Base-by-base conservation (phyloP, 306 rosid genomes). In the Senna siamea region DNA sequence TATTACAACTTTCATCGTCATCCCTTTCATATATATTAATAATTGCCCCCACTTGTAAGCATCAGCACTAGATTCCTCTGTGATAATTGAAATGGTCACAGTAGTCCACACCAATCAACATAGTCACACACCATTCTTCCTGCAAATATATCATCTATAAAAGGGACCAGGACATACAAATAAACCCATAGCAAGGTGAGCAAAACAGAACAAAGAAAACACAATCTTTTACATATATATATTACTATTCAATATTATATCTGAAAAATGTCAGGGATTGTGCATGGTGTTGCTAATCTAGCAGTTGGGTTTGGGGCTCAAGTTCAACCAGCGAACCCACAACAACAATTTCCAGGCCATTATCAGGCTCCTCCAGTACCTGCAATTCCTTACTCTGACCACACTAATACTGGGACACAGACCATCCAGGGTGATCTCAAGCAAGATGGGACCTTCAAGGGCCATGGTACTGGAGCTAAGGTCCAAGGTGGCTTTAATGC, bases 371-470 rank as follows among this genome's bases (percentile, higher is more conserved):
- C 40, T 4, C 40, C 40, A 37, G 40, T 37, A 4, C 40, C 40
- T 4, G 3, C 8, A 37, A 0, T 7, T 4, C 40, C 40, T 7
- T 7, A 37, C 8, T 2, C 1, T 37, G 1, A 37, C 15, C 64
- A 58, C 20, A 58, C 18, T 15, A 58, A 58, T 30, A 26, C 64
- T 2, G 64, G 64, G 0, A 58, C 64, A 2, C 19, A 58, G 9
- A 13, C 64, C 64, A 30, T 58, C 17, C 64, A 58, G 2, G 41
- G 64, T 15, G 20, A 58, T 58, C 40, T 26, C 64, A 58, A 57
- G 10, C 63, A 57, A 58, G 64, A 58, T 30, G 64, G 64, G 2
- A 58, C 64, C 64, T 58, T 30, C 64, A 58, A 58, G 64, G 64
- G 64, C 12, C 64, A 58, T 15, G 64, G 64, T 19, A 58, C 64